Evolutionary conservation across 2,329 filamentous ascomycete species (phyloP).

Genomic region (Cladosporium sp.): DNA sequence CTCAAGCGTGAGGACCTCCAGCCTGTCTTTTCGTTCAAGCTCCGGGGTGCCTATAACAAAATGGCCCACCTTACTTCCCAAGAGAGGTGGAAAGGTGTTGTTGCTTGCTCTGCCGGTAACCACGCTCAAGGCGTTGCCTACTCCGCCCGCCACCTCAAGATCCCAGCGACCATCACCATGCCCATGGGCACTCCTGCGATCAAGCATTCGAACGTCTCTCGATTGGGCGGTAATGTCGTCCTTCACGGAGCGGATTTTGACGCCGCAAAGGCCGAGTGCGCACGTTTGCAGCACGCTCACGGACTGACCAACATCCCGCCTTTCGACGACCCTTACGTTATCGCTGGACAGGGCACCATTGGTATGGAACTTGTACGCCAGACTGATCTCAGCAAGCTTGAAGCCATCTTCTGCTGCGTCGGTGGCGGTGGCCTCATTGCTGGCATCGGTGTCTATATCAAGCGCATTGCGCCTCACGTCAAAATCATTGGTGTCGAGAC

Average conservation of each 20-base stretch:
- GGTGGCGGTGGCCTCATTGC: conserved; percentile 93
- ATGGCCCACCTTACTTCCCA: conserved; percentile 88
- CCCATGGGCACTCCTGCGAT: conserved; percentile 91
- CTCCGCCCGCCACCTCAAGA: conserved; percentile 88
- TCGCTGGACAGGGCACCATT: conserved; percentile 95
- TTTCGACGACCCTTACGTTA: conserved; percentile 98
- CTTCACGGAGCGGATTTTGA: conserved; percentile 92
- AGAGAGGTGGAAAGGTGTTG: conserved; percentile 88
- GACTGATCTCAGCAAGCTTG: conserved; percentile 82
- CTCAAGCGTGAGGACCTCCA: conserved; percentile 95
- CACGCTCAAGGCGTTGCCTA: conserved; percentile 97
- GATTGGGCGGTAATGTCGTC: conserved; percentile 86
- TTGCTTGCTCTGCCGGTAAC: conserved; percentile 95
- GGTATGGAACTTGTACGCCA: conserved; percentile 92
- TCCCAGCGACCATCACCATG: conserved; percentile 98
- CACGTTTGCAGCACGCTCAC: conserved; percentile 72
- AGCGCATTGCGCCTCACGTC: conserved; percentile 95
- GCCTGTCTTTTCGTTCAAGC: conserved; percentile 99
- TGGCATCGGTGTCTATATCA: conserved; percentile 89
- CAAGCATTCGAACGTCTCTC: conserved; percentile 90
- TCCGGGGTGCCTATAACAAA: conserved; percentile 97
- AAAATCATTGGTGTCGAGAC: conserved; percentile 97
- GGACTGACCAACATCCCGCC: conserved; percentile 93
- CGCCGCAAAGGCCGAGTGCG: conserved; percentile 88
- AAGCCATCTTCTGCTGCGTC: conserved; percentile 95